A percentile compares a stretch with the other conserved stretches of the same genome.
These are phyloP conservation scores for Cladosporium velox DNA, from an alignment of 2,329 filamentous ascomycete species.

Conservation along the genomic window DNA sequence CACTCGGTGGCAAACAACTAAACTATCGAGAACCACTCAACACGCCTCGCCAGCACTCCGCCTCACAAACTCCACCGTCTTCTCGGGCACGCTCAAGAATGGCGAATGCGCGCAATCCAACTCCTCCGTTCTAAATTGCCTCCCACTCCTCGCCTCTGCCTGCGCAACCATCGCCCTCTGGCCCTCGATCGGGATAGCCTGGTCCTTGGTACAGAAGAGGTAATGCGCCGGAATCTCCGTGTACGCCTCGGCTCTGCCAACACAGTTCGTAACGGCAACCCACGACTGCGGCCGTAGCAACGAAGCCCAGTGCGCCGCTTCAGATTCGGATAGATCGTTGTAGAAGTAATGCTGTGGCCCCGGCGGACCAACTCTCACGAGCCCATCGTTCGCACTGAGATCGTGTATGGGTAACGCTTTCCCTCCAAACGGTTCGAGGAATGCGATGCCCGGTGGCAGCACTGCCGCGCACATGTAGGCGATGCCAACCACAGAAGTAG, in stretches of 20 bases:
- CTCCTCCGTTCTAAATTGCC: conserved; percentile 16
- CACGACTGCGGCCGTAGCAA: conserved; percentile 21
- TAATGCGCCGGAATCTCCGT: conserved; percentile 37
- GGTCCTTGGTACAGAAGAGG: not conserved
- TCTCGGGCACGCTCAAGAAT: conserved; percentile 25
- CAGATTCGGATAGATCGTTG: conserved; percentile 36
- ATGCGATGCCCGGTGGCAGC: conserved; percentile 5
- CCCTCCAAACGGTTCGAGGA: conserved; percentile 21
- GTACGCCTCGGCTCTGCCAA: conserved; percentile 38
- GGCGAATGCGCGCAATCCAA: conserved; percentile 25
- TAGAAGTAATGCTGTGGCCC: conserved; percentile 38
- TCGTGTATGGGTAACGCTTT: conserved; percentile 19
- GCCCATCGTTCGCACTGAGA: conserved; percentile 11
- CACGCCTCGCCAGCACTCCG: conserved; percentile 21
- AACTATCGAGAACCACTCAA: not conserved
- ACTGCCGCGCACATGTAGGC: conserved; percentile 22
- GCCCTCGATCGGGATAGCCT: conserved; percentile 6
- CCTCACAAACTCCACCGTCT: conserved; percentile 23
- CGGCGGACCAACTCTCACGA: conserved; percentile 7
- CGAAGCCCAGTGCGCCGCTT: conserved; percentile 27
- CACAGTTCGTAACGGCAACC: conserved; percentile 16
- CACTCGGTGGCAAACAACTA: not conserved
- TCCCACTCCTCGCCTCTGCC: conserved; percentile 11
- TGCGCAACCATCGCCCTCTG: not conserved
- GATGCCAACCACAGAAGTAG: conserved; percentile 23